These are phyloP conservation scores for Lepidium sativum DNA, from an alignment of 345 rosid species.

Conservation along the genomic window DNA sequence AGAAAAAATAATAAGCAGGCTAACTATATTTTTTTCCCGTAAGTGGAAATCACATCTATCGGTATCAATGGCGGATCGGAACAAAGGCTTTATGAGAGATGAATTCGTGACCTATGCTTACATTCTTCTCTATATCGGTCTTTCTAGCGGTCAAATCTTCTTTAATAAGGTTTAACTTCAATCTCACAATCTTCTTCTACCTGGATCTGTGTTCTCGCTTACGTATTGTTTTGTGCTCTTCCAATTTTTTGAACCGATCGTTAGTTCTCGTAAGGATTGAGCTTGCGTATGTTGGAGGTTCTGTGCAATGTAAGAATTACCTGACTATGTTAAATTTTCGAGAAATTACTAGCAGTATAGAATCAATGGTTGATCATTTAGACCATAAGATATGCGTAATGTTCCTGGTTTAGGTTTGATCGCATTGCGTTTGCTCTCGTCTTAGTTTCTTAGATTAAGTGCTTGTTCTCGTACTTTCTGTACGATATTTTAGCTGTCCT, in stretches of 20 bases:
- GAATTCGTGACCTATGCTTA: constrained; percentile 62
- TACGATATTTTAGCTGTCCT: not conserved
- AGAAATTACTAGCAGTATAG: not conserved
- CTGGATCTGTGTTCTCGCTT: constrained; percentile 6
- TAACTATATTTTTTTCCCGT: not conserved
- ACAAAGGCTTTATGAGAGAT: constrained; percentile 34
- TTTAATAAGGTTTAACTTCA: constrained; percentile 73
- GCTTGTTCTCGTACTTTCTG: not conserved
- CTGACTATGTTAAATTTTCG: not conserved
- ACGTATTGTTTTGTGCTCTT: not conserved
- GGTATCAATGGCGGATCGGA: constrained; percentile 63
- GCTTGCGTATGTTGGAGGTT: not conserved
- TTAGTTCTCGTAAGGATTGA: not conserved
- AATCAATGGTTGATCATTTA: not conserved
- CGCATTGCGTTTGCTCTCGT: not conserved
- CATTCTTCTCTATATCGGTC: constrained; percentile 76
- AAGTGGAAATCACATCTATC: not conserved
- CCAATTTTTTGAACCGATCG: not conserved
- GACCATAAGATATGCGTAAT: not conserved
- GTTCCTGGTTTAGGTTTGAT: not conserved
- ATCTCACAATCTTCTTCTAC: not conserved
- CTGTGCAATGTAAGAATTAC: not conserved
- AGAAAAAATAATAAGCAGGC: not conserved
- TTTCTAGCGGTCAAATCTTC: constrained; percentile 96
- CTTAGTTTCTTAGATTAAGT: not conserved